Evolutionary conservation across 257 asterid genomes (phyloP).

Genomic region (Solanum microdontum): DNA sequence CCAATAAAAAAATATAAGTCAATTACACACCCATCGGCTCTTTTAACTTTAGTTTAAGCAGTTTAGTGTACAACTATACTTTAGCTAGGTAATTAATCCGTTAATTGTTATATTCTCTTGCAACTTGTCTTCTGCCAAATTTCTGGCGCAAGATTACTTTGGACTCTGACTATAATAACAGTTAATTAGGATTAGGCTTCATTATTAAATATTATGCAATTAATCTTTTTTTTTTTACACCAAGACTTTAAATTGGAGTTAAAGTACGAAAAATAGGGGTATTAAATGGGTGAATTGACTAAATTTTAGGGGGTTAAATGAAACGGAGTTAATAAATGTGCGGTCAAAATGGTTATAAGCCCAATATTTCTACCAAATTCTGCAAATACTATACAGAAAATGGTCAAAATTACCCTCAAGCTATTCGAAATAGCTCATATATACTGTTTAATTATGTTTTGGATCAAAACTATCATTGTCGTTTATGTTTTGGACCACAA

Average conservation of each 20-base stretch:
- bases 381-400: too few relatives aligned
- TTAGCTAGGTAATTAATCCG: neutral
- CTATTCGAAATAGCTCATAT: too few relatives aligned
- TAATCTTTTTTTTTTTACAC: neutral
- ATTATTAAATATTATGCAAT: too few relatives aligned
- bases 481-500: too few relatives aligned
- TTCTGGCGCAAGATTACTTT: neutral
- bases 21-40: neutral
- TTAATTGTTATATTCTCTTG: neutral
- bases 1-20: too few relatives aligned
- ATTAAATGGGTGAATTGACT: neutral
- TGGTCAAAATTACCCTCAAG: too few relatives aligned
- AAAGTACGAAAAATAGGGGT: neutral
- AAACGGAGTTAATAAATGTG: neutral
- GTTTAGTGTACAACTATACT: neutral
- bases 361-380: too few relatives aligned
- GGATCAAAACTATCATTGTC: too few relatives aligned
- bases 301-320: too few relatives aligned
- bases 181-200: neutral
- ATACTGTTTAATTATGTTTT: too few relatives aligned
- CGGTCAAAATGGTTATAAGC: too few relatives aligned
- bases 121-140: neutral
- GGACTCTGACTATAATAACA: neutral
- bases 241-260: neutral
- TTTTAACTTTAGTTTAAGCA: neutral